Evolutionary conservation across 1,139 yeast genomes (phyloP), one percentile per base, ranked within the genome.

Genomic region (Yamadazyma triangularis): DNA sequence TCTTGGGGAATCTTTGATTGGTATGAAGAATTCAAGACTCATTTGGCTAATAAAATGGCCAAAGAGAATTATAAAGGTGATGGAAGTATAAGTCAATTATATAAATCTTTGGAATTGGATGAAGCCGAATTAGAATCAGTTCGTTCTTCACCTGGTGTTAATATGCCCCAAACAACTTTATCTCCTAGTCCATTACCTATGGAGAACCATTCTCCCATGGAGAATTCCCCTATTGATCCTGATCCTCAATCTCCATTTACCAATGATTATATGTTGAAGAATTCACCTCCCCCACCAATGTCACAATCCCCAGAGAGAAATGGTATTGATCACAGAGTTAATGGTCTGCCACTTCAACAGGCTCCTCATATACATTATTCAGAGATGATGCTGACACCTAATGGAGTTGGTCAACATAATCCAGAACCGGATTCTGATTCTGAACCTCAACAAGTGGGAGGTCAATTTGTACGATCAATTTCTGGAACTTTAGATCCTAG

Each of bases 11-110:
- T 30, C 15, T 23, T 25, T 5, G 29, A 35, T 10, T 41, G 30
- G 59, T 53, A 23, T 38, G 43, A 26, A 31, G 64, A 68, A 30
- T 71, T 76, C 75, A 50, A 58, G 29, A 46, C 42, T 27, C 56
- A 60, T 14, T 56, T 66, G 45, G 70, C 70, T 43, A 56, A 51
- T 29, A 34, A 37, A 20, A 33, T 54, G 34, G 33, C 40, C 19
- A 29, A 36, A 19, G 43, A 40, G 22, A 36, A 36, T 28, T 34
- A 52, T 39, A 52, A 46, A 33, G 71, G 71, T 6, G 36, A 32
- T 29, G 70, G 70, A 5, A 56, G 59, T 37, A 57, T 64, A 25
- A 30, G 48, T 14, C 45, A 47, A 30, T 58, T 64, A 36, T 63
- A 58, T 41, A 50, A 51, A 31, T 33, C 41, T 3, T 40, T 42